phyloP scores from a whole-genome alignment of 768 basidiomycete genomes.

The Filobasidium floriforme region DNA sequence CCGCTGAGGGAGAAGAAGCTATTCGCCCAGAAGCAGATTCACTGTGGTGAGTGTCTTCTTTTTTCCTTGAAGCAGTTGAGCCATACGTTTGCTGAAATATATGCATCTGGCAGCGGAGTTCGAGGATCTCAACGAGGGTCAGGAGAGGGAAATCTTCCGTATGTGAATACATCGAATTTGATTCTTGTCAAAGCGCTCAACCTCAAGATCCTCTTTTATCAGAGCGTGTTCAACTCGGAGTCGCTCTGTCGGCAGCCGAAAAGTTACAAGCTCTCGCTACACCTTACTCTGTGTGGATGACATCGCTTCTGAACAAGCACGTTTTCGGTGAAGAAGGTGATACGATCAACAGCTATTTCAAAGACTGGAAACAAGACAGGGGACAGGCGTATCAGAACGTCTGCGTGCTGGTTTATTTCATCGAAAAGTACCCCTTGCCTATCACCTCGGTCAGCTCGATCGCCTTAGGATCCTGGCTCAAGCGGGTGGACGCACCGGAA shows the following conservation, averaged over 20 bases:
- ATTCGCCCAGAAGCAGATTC: slow-evolving; percentile 14
- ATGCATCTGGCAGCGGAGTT: slow-evolving; percentile 13
- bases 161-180: no score
- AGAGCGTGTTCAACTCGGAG: slow-evolving; percentile 23
- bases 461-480: neutral
- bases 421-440: neutral
- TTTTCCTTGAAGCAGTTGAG: no score
- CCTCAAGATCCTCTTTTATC: neutral
- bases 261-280: slow-evolving; percentile 20
- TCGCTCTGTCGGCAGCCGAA: slow-evolving; percentile 20
- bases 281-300: slow-evolving; percentile 10
- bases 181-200: neutral
- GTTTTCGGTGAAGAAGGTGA: slow-evolving; percentile 1
- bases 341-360: slow-evolving; percentile 1
- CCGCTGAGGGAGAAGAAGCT: slow-evolving; percentile 12
- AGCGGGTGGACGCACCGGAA: neutral
- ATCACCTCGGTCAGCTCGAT: neutral
- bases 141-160: slow-evolving; percentile 25
- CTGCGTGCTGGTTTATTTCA: slow-evolving; percentile 4
- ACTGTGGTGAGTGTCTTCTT: no score
- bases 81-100: neutral
- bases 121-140: slow-evolving; percentile 14
- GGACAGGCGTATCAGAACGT: slow-evolving; percentile 13
- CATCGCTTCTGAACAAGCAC: slow-evolving; percentile 10
- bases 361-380: slow-evolving; percentile 15